Conservation (phyloP, 441 rosid species). For the Brassica balearica region DNA sequence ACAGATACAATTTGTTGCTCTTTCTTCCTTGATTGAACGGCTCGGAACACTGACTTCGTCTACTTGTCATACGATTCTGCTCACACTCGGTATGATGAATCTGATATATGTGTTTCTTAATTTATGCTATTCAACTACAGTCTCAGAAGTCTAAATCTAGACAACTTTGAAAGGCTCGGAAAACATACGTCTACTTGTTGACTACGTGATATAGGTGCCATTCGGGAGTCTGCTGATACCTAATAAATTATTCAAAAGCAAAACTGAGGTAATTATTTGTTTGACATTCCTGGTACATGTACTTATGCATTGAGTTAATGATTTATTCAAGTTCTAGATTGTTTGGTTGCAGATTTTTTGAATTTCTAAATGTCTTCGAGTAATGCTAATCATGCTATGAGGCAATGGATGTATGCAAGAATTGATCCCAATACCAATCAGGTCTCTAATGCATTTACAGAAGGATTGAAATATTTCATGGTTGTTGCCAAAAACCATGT, state of each 20-base stretch:
- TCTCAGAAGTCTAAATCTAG: no score
- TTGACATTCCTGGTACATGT: neutral
- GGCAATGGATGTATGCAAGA: conserved; percentile 19
- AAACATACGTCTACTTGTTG: neutral
- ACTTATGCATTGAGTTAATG: neutral
- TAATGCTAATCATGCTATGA: neutral
- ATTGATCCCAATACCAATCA: neutral
- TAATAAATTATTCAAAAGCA: neutral
- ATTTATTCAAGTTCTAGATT: neutral
- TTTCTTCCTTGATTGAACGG: neutral
- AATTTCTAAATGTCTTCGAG: conserved; percentile 3
- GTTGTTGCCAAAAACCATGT: neutral
- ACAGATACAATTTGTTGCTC: neutral
- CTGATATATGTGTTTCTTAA: neutral
- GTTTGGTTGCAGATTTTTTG: neutral
- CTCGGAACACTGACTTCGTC: neutral
- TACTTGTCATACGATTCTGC: no score
- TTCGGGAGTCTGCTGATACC: neutral
- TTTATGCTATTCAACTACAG: neutral
- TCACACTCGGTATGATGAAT: no score
- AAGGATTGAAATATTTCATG: neutral
- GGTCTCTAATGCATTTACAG: neutral
- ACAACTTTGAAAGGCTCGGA: neutral
- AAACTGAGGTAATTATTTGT: neutral
- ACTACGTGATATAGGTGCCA: neutral